These are phyloP conservation scores for Sanghuangporus weigelae DNA, from an alignment of 1,284 basidiomycete species.

Conservation along the genomic window DNA sequence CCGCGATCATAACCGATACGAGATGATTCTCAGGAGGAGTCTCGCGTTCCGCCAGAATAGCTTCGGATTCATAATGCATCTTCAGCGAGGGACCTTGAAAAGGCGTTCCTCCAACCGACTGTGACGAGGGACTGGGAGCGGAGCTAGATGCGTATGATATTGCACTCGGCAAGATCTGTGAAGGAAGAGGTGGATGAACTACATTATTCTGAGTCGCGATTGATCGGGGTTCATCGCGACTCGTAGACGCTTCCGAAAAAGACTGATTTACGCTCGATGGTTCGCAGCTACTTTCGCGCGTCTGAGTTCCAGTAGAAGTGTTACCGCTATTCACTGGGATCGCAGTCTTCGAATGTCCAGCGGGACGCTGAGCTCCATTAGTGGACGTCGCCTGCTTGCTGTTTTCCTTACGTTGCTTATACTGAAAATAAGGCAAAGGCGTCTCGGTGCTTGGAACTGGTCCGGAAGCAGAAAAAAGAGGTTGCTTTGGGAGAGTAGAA, in stretches of 20 bases:
- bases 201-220: not conserved
- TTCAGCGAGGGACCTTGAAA: not conserved
- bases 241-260: not conserved
- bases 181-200: not conserved
- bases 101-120: not conserved
- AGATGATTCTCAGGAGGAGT: not conserved
- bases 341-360: not conserved
- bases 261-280: not conserved
- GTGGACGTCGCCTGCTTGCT: not conserved
- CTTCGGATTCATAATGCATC: not conserved
- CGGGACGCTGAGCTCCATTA: not conserved
- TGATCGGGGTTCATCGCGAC: not conserved
- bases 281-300: not conserved
- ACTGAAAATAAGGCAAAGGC: not conserved
- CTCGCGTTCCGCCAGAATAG: not conserved
- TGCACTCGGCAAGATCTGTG: not conserved
- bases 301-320: not conserved
- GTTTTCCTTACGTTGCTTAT: not conserved
- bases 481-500: not conserved
- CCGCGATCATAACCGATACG: conserved; percentile 8
- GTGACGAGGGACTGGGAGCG: not conserved
- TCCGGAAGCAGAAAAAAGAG: not conserved
- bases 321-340: not conserved
- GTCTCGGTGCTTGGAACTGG: not conserved
- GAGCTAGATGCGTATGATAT: too few relatives aligned